Evolutionary conservation across 2,329 filamentous ascomycete genomes (phyloP).

Genomic region (Macroventuria anomochaeta): DNA sequence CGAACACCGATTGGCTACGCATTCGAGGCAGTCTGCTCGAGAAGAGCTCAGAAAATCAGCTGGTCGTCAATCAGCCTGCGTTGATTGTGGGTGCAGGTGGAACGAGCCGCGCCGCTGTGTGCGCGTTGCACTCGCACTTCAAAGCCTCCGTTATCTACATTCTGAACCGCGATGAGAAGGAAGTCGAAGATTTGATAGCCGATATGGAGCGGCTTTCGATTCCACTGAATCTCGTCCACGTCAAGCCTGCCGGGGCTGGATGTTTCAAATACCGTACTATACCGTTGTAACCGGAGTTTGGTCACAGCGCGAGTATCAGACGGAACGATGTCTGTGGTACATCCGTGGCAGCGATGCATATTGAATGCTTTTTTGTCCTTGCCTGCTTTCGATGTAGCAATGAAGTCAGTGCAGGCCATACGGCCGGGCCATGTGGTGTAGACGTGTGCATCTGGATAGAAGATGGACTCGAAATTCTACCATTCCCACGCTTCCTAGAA

Average conservation of each 20-base stretch:
- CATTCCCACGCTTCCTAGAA: too few relatives aligned
- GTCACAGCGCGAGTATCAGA: too few relatives aligned
- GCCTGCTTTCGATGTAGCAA: not conserved
- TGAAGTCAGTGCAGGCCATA: not conserved
- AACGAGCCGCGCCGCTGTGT: constrained; percentile 11
- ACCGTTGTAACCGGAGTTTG: not conserved
- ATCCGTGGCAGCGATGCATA: not conserved
- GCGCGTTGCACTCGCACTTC: constrained; percentile 9
- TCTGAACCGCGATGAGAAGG: constrained; percentile 7
- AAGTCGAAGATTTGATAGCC: constrained; percentile 1
- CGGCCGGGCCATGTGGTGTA: not conserved
- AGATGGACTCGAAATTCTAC: not conserved
- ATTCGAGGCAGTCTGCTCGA: constrained; percentile 12
- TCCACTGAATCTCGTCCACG: not conserved
- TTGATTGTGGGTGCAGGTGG: constrained; percentile 14
- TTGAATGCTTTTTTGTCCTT: not conserved
- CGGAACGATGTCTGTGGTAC: not conserved
- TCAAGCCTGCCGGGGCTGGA: not conserved
- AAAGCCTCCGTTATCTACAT: constrained; percentile 9
- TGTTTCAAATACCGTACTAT: constrained; percentile 5
- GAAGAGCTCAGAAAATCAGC: constrained; percentile 1
- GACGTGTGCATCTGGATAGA: too few relatives aligned
- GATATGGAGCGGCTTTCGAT: constrained; percentile 1
- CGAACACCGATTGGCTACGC: constrained; percentile 12
- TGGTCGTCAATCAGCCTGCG: not conserved